phyloP scores from a whole-genome alignment of 2,329 filamentous ascomycete genomes.

The Plectosphaerella sp. region DNA sequence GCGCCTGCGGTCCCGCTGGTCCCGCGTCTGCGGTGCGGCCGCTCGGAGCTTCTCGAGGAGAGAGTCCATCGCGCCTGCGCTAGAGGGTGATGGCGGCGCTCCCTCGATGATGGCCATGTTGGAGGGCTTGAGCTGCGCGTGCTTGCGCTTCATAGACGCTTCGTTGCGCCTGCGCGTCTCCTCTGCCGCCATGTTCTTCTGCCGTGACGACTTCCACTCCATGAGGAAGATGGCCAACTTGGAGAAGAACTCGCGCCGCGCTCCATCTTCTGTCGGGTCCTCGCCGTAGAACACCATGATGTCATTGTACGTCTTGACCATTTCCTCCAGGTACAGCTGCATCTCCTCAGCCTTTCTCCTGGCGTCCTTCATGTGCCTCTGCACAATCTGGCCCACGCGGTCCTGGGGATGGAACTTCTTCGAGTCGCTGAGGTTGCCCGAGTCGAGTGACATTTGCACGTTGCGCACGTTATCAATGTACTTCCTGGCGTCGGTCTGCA shows the following conservation, averaged over 20 bases:
- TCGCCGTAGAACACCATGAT: conserved; percentile 97
- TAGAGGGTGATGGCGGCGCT: conserved; percentile 60
- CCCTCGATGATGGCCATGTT: conserved; percentile 26
- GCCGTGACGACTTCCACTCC: conserved; percentile 94
- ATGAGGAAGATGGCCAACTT: conserved; percentile 86
- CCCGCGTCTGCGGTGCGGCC: conserved; percentile 82
- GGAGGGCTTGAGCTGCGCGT: conserved; percentile 62
- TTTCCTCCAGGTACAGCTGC: conserved; percentile 88
- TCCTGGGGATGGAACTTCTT: conserved; percentile 98
- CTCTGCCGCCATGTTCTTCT: conserved; percentile 85
- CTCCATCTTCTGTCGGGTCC: conserved; percentile 85
- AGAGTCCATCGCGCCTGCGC: conserved; percentile 91
- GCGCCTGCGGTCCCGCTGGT: conserved; percentile 83
- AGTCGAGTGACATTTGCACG: conserved; percentile 86
- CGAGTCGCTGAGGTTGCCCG: conserved; percentile 89
- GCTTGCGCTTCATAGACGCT: conserved; percentile 87
- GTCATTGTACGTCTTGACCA: conserved; percentile 85
- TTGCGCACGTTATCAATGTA: conserved; percentile 96
- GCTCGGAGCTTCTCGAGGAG: conserved; percentile 91
- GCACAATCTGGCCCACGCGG: conserved; percentile 85
- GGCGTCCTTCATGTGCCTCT: conserved; percentile 94
- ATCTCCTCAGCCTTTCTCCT: conserved; percentile 94
- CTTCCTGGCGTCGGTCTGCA: conserved; percentile 79
- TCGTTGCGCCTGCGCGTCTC: conserved; percentile 83
- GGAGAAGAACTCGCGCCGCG: conserved; percentile 90